Base-by-base conservation (phyloP, 129 eudicot genomes). In the Pulicaria dysenterica region DNA sequence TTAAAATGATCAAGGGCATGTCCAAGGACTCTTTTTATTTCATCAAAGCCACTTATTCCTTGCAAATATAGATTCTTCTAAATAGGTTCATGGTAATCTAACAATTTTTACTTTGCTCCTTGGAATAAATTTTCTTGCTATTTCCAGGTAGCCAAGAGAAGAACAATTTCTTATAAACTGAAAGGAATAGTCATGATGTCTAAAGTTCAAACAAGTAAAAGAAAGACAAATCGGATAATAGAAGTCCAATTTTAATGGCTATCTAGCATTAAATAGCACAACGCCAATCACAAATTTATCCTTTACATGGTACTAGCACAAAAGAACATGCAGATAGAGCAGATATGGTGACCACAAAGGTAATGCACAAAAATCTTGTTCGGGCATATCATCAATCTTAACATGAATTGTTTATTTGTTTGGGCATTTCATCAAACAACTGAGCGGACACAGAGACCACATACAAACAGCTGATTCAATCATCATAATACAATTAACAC, bases 371-470 rank as follows among this genome's bases (percentile, higher is more conserved):
- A 39, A 51, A 7, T 4, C 17, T 53, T 10, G 50, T 6, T 53
- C 6, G 46, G 58, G 72, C 64, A 69, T 69, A 5, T 69, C 11
- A 54, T 53, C 72, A 24, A 1, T 3, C 15, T 48, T 47, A 66
- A 12, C 24, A 65, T 17, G 8, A 11, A 65, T 8, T 24, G 31
- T 24, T 24, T 24, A 24, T 11, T 19, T 5, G 4, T 45, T 17
- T 3, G 7, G 4, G 5, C 16, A 37, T 37, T n/a, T 37, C 46
- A 37, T 38, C 47, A 60, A 37, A 60, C 37, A 10, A 4, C 3
- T 4, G 38, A 41, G 12, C 4, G 43, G 13, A 46, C 50, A 46
- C n/a, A 46, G 12, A 8, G 50, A 46, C n/a, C 50, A 3, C 50
- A 46, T 46, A 46, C 50, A 46, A 46, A 46, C 50, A 46, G 11